Base-by-base conservation (phyloP, 139 green algal species). In the Coccomyxa sp. region DNA sequence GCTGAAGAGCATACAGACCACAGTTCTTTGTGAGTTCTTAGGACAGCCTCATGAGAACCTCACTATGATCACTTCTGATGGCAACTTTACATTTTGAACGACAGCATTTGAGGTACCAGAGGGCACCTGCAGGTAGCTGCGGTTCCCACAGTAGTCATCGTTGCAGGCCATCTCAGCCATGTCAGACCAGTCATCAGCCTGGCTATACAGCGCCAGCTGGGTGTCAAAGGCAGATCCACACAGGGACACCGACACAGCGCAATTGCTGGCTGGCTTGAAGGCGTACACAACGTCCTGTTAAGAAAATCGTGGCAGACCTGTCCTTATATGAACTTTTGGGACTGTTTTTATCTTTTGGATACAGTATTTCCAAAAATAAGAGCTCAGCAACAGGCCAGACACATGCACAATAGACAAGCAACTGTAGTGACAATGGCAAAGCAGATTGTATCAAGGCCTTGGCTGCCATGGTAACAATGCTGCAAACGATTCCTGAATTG, bases 181-280 rank as follows among this genome's bases (percentile, higher is more conserved):
- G 27, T 31, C 27, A 16, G 71, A 25, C 27, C 27, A 78, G 27
- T 51, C 27, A 38, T 38, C 30, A 10, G 23, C 30, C 23, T 11
- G 71, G 27, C 23, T 38, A 11, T 78, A 77, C 18, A 86, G 9
- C 77, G 66, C 79, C 0, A 91, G 77, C 31, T 86, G 88, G 0
- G 89, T 93, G 86, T 93, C 90, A 77, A 83, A 93, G 10, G 77
- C 51, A 4, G 86, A 91, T 82, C 89, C 90, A 67, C 90, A 93
- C 18, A 88, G 92, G 82, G 58, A 85, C 28, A 91, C 71, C 38
- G 79, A 79, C 0, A 92, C 82, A 0, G 79, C 77, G 67, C 81
- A 68, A 75, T 82, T n/a, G 0, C 0, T 13, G 0, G 78, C 7
- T 0, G 87, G 79, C 10, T 77, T 87, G 82, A 82, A 86, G 60